Evolutionary conservation across 2,329 filamentous ascomycete species (phyloP), one percentile per base, ranked within the genome.

Genomic region (Verticillium klebahnii): DNA sequence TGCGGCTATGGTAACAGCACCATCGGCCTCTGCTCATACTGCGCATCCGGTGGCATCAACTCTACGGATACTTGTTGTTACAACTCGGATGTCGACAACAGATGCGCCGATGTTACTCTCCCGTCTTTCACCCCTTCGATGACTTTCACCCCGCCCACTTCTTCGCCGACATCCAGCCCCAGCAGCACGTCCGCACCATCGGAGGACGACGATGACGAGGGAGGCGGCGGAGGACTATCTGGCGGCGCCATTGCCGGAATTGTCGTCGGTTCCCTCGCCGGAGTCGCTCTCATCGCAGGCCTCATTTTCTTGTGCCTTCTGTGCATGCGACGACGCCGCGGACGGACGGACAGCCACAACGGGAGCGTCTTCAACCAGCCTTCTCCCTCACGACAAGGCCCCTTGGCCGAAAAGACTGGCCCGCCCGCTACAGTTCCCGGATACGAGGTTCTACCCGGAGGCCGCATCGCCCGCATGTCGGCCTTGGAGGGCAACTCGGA

Each of bases 61-160:
- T 90, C 92, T 11, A 98, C 94, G 58, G 94, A 98, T 74, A 96
- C 93, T 3, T 99, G 95, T 80, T 99, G 95, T 75, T 89, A 93
- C 70, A 92, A 87, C 69, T 88, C 93, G 5, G 82, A 92, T 64
- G 88, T 89, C n/a, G 85, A 91, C 62, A 78, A 78, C 31, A 85
- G 88, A 65, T 99, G 95, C 74, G 78, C 85, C 58, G 85, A 85
- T 58, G 90, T 99, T n/a, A 80, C 84, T 31, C 80, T 99, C 7
- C 95, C 95, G 0, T 86, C 86, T 1, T 89, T 93, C 57, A 86
- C 87, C 15, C 84, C 89, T 12, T 88, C 88, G 11, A 85, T 93
- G 65, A 83, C 82, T 6, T 85, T 90, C 62, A 75, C 79, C 7
- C 74, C 78, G 3, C 74, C 80, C 17, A 80, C 80, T 1, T 71